phyloP scores from a whole-genome alignment of 1,284 basidiomycete genomes.

The Tranzscheliella williamsii region DNA sequence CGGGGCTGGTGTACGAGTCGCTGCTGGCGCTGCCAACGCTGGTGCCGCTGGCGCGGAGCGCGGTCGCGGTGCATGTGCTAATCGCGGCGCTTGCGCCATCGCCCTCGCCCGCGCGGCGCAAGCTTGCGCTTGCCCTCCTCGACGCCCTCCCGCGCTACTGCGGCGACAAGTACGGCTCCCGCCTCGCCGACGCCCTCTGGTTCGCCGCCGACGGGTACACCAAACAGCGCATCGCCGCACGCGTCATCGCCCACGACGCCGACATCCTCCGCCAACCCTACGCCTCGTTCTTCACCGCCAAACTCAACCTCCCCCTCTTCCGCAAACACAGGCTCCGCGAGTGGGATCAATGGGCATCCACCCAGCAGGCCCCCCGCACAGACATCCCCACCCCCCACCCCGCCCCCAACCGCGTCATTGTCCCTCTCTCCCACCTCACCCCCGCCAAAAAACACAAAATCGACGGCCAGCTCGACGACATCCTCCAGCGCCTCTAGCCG shows the following conservation, averaged over 20 bases:
- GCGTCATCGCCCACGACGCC: conserved; percentile 21
- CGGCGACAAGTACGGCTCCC: conserved; percentile 54
- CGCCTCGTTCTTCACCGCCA: conserved; percentile 52
- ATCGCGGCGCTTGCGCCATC: conserved; percentile 5
- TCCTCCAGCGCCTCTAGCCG: conserved; percentile 30
- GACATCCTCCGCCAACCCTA: conserved; percentile 35
- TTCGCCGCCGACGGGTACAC: conserved; percentile 40
- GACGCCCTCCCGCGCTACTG: conserved; percentile 21
- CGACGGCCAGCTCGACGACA: conserved; percentile 38
- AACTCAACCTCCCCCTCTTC: conserved; percentile 48
- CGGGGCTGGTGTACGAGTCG: conserved; percentile 32
- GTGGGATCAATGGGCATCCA: conserved; percentile 40
- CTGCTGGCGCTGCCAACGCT: conserved; percentile 29
- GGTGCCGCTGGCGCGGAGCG: conserved; percentile 22
- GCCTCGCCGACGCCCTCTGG: conserved; percentile 54
- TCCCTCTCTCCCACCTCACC: not conserved
- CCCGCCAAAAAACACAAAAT: conserved; percentile 12
- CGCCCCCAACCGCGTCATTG: not conserved
- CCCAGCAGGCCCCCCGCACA: not conserved
- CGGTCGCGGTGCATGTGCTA: conserved; percentile 27
- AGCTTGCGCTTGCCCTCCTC: conserved; percentile 18
- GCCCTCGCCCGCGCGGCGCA: conserved; percentile 4
- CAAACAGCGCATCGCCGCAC: conserved; percentile 38
- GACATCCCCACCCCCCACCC: not conserved
- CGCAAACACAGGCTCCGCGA: conserved; percentile 38